phyloP scores from a whole-genome alignment of 371 early-diverging fungal genomes.

The Mortierella sp. region DNA sequence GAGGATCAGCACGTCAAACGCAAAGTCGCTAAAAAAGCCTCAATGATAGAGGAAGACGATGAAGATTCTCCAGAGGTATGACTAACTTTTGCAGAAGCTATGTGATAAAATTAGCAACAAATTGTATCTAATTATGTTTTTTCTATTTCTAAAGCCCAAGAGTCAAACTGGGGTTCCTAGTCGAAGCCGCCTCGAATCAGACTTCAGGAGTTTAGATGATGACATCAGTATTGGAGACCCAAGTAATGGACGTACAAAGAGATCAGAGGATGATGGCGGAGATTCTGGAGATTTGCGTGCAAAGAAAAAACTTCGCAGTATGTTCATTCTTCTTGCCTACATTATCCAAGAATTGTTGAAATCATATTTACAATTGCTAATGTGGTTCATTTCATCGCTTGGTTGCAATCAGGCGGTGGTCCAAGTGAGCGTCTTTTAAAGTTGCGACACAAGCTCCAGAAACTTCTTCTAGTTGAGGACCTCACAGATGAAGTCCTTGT shows the following conservation, averaged over 20 bases:
- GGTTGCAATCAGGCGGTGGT: slow-evolving; percentile 35
- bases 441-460: slow-evolving; percentile 54
- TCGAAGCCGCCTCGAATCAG: slow-evolving; percentile 49
- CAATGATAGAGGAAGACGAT: slow-evolving; percentile 31
- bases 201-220: slow-evolving; percentile 43
- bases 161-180: slow-evolving; percentile 19
- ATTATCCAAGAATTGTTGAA: too few relatives aligned
- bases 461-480: slow-evolving; percentile 43
- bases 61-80: slow-evolving; percentile 37
- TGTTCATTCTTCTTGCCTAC: too few relatives aligned
- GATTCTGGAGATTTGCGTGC: slow-evolving; percentile 44
- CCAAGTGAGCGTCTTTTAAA: slow-evolving; percentile 53
- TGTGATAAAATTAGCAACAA: neutral
- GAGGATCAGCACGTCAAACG: slow-evolving; percentile 38
- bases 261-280: slow-evolving; percentile 47
- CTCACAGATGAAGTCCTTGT: slow-evolving; percentile 44
- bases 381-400: too few relatives aligned
- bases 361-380: too few relatives aligned
- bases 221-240: slow-evolving; percentile 37
- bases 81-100: too few relatives aligned
- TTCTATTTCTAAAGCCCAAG: slow-evolving; percentile 23
- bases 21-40: slow-evolving; percentile 29
- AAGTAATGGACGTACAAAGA: slow-evolving; percentile 31
- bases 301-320: slow-evolving; percentile 55
- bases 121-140: neutral